phyloP scores from a whole-genome alignment of 257 asterid species.

The Solanum ossicruentum region DNA sequence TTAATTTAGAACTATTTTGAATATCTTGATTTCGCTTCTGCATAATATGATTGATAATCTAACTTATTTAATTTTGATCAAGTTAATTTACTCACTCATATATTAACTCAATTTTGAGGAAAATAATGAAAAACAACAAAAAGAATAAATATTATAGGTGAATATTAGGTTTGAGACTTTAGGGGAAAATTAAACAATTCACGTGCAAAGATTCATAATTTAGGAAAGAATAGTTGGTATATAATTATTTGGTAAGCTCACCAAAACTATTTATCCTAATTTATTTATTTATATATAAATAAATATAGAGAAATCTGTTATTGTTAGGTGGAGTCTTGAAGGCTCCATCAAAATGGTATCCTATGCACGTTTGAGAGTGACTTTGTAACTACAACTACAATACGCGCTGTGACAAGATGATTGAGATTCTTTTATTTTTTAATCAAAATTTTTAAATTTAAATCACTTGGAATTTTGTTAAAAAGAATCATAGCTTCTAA shows the following conservation, averaged over 20 bases:
- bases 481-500: background rate
- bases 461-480: background rate
- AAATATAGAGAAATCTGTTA: slow-evolving; percentile 8
- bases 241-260: slow-evolving; percentile 17
- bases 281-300: background rate
- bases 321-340: slow-evolving; percentile 23
- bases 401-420: background rate
- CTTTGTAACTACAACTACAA: accelerated
- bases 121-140: background rate
- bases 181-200: slow-evolving; percentile 3
- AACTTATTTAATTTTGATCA: background rate
- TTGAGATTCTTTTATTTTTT: background rate
- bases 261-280: background rate
- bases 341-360: slow-evolving; percentile 32
- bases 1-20: background rate
- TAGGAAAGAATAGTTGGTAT: background rate
- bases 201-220: slow-evolving; percentile 20
- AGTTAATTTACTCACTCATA: background rate
- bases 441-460: background rate
- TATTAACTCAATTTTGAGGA: background rate
- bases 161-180: background rate
- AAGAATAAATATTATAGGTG: background rate
- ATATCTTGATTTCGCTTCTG: background rate
- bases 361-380: slow-evolving; percentile 17
- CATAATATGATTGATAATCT: background rate